Percentiles rank a stretch among this genome's conserved stretches.
phyloP scores from a whole-genome alignment of 2,329 filamentous ascomycete genomes.

The Fusarium sp. region DNA sequence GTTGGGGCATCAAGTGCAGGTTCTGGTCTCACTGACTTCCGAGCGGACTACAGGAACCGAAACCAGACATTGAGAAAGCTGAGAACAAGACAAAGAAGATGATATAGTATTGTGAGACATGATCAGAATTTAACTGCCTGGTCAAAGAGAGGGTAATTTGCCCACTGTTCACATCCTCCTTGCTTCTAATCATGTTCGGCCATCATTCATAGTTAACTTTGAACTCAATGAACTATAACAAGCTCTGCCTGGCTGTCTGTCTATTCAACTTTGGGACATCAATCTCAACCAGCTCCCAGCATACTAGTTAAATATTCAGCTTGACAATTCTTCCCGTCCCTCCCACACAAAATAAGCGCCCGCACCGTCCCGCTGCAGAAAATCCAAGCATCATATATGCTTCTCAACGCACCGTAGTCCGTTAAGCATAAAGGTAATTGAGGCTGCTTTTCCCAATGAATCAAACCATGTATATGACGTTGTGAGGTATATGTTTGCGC shows the following conservation, averaged over 20 bases:
- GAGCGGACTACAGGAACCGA: neutral
- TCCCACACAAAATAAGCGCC: neutral
- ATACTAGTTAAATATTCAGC: neutral
- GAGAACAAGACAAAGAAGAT: fast-evolving
- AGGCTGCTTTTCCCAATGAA: neutral
- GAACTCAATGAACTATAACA: neutral
- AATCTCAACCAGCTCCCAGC: neutral
- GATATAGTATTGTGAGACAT: too few relatives aligned
- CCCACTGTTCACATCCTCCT: neutral
- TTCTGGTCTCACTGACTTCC: neutral
- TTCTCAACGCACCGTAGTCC: slow-evolving; percentile 3
- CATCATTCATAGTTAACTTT: neutral
- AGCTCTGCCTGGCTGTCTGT: neutral
- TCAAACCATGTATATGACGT: neutral
- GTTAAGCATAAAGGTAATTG: neutral
- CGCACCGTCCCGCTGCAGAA: neutral
- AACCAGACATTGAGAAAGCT: too few relatives aligned
- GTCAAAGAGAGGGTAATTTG: neutral
- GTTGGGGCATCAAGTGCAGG: neutral
- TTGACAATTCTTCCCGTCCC: neutral
- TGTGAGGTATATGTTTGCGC: too few relatives aligned
- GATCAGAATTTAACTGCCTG: fast-evolving
- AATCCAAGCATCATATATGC: neutral
- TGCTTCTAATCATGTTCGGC: neutral
- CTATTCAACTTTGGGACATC: too few relatives aligned